Evolutionary conservation across 768 basidiomycete genomes (phyloP).

Genomic region (Guyanaporus albipodus): DNA sequence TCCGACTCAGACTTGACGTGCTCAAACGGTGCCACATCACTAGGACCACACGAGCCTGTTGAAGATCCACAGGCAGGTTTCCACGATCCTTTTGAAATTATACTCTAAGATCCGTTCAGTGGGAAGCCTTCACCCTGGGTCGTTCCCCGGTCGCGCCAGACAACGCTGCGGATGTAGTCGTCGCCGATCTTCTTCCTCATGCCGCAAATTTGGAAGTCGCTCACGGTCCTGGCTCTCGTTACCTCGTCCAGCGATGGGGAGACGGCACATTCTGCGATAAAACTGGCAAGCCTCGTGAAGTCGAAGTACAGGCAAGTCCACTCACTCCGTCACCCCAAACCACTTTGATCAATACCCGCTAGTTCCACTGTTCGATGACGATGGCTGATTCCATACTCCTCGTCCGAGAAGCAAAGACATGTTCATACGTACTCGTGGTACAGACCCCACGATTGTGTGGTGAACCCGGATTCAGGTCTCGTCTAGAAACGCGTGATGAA

Average conservation of each 20-base stretch:
- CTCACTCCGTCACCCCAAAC: constrained; percentile 1
- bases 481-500: constrained; percentile 60
- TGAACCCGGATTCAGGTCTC: constrained; percentile 88
- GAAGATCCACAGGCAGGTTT: constrained; percentile 78
- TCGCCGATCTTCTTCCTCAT: constrained; percentile 61
- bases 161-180: constrained; percentile 58
- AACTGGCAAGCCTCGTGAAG: constrained; percentile 80
- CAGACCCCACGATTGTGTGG: constrained; percentile 93
- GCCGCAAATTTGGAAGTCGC: constrained; percentile 73
- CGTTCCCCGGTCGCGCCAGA: constrained; percentile 60
- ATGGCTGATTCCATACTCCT: constrained; percentile 87
- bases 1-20: constrained; percentile 17
- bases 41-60: constrained; percentile 71
- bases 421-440: constrained; percentile 90
- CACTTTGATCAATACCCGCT: constrained; percentile 7
- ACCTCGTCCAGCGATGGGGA: constrained; percentile 89
- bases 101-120: constrained; percentile 39
- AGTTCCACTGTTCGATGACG: constrained; percentile 97
- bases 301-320: constrained; percentile 84
- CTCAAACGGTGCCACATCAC: constrained; percentile 22
- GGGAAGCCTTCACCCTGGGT: constrained; percentile 76
- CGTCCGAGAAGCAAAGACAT: constrained; percentile 91
- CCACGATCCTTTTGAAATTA: constrained; percentile 22
- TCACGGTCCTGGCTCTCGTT: constrained; percentile 74
- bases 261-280: constrained; percentile 94